Conservation (phyloP, 441 rosid genomes). For the Jatropha podagrica region DNA sequence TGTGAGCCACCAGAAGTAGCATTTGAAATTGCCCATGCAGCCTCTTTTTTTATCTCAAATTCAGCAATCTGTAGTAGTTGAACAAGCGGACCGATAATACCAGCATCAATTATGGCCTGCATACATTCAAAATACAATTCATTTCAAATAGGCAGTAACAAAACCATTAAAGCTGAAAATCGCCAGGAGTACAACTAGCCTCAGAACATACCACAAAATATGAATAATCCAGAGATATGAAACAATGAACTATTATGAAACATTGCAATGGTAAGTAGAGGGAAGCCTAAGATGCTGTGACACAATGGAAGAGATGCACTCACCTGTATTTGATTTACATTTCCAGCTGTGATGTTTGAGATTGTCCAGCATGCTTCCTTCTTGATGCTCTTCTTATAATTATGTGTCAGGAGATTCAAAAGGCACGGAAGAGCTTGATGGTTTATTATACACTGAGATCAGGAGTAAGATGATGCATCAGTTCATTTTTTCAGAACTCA, state of each 20-base stretch:
- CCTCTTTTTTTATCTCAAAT: conserved; percentile 85
- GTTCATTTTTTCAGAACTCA: neutral
- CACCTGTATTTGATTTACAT: conserved; percentile 82
- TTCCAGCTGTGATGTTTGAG: conserved; percentile 92
- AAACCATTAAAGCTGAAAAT: neutral
- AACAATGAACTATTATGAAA: neutral
- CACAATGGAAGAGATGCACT: neutral
- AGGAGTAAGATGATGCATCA: neutral
- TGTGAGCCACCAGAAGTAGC: conserved; percentile 83
- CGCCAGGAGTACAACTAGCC: neutral
- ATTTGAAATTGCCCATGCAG: conserved; percentile 87
- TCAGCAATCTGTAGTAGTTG: conserved; percentile 76
- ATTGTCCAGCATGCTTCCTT: conserved; percentile 95
- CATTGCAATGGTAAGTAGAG: conserved; percentile 19
- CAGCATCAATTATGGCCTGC: conserved; percentile 72
- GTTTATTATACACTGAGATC: conserved; percentile 45
- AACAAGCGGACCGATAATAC: conserved; percentile 59
- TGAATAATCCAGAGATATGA: neutral
- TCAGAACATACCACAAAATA: neutral
- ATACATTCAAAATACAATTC: conserved; percentile 1
- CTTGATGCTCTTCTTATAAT: conserved; percentile 74
- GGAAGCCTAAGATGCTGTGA: conserved; percentile 29
- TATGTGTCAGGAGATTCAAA: conserved; percentile 53
- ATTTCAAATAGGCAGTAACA: conserved; percentile 9
- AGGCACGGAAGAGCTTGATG: conserved; percentile 67